phyloP scores from a whole-genome alignment of 352 stramenopile genomes.

The Globisporangium heterothallicum region DNA sequence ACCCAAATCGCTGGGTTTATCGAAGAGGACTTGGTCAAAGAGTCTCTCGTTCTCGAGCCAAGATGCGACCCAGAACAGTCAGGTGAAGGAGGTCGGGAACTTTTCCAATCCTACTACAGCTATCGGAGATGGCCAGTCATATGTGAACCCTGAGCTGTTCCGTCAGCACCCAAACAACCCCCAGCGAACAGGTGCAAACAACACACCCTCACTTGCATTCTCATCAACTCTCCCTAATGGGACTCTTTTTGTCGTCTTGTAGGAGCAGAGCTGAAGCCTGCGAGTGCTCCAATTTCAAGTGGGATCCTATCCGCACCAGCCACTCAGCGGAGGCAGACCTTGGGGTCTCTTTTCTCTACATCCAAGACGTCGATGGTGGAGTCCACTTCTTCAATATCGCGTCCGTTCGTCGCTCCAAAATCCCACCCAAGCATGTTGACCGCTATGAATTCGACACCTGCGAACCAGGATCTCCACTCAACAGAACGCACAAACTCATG shows the following conservation, averaged over 20 bases:
- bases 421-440: not conserved
- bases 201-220: not conserved
- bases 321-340: slow-evolving; percentile 32
- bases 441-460: not conserved
- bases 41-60: not conserved
- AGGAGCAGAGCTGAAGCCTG: not conserved
- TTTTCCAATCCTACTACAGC: slow-evolving; percentile 12
- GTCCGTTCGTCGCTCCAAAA: slow-evolving; percentile 47
- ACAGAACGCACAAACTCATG: slow-evolving; percentile 21
- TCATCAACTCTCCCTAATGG: not conserved
- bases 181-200: slow-evolving; percentile 17
- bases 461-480: not conserved
- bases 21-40: slow-evolving; percentile 21
- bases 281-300: not conserved
- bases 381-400: slow-evolving; percentile 58
- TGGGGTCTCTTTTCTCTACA: slow-evolving; percentile 51
- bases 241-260: not conserved
- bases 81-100: not conserved
- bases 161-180: slow-evolving; percentile 12
- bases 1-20: slow-evolving; percentile 37
- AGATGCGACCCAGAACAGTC: slow-evolving; percentile 6
- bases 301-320: not conserved
- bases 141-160: slow-evolving; percentile 69
- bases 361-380: slow-evolving; percentile 54
- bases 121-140: slow-evolving; percentile 80